phyloP scores from a whole-genome alignment of 352 stramenopile species.

The Phytophthora aleatoria region DNA sequence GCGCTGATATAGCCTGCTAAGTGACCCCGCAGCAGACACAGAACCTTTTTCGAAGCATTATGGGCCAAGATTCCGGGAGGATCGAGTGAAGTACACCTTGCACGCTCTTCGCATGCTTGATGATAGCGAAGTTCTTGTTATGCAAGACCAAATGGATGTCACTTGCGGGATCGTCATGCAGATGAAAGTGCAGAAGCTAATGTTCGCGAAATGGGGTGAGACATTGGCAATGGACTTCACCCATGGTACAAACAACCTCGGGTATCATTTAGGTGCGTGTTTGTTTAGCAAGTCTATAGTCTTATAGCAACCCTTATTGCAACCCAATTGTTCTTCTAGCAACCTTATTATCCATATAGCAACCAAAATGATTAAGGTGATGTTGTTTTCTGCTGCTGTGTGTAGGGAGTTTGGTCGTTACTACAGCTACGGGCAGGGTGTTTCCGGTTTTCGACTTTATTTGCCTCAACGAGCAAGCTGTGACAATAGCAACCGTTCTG shows the following conservation, averaged over 20 bases:
- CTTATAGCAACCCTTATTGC: not conserved
- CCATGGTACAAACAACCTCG: constrained; percentile 30
- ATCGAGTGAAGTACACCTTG: constrained; percentile 14
- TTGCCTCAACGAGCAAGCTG: no score
- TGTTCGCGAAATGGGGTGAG: constrained; percentile 26
- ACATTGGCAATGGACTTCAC: constrained; percentile 34
- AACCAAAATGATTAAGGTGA: no score
- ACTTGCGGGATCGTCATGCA: constrained; percentile 19
- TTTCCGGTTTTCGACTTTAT: no score
- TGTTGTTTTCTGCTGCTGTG: no score
- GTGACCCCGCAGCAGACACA: not conserved
- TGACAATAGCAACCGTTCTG: no score
- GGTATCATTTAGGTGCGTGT: constrained; percentile 23
- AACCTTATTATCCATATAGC: no score
- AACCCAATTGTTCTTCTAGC: not conserved
- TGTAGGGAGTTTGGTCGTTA: no score
- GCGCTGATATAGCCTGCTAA: not conserved
- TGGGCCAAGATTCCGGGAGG: constrained; percentile 1
- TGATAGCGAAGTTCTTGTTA: constrained; percentile 15
- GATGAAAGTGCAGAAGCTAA: constrained; percentile 22
- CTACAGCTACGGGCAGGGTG: no score
- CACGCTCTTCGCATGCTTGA: constrained; percentile 17
- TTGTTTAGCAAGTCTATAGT: not conserved
- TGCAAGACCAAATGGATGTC: constrained; percentile 27
- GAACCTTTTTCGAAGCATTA: not conserved